A percentile compares a stretch with the other conserved stretches of the same genome.
These are phyloP conservation scores for Aspergillus baeticus DNA, from an alignment of 495 filamentous ascomycete species.

Conservation along the genomic window DNA sequence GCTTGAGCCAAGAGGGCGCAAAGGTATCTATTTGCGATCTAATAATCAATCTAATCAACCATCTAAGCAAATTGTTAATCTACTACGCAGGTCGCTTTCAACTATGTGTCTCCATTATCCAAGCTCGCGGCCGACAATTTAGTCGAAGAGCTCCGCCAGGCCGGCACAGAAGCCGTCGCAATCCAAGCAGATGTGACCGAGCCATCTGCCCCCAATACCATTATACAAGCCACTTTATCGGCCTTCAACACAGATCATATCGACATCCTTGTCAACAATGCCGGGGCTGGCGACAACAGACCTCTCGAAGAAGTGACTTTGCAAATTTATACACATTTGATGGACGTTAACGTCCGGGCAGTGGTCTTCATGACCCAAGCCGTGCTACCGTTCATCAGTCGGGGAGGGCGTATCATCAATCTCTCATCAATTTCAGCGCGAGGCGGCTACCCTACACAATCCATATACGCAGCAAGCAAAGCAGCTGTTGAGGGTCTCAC, in stretches of 20 bases:
- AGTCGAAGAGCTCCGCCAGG: slow-evolving; percentile 6
- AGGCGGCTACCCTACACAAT: slow-evolving; percentile 20
- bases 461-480: slow-evolving; percentile 32
- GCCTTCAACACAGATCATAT: slow-evolving; percentile 21
- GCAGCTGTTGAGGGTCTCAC: slow-evolving; percentile 34
- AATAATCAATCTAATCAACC: not conserved
- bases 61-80: not conserved
- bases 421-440: slow-evolving; percentile 42
- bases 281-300: slow-evolving; percentile 14
- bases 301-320: slow-evolving; percentile 19
- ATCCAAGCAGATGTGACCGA: slow-evolving; percentile 21
- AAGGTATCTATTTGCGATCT: slow-evolving; percentile 30
- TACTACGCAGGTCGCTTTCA: slow-evolving; percentile 18
- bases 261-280: slow-evolving; percentile 29
- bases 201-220: slow-evolving; percentile 1
- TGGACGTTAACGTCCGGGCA: slow-evolving; percentile 33
- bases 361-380: slow-evolving; percentile 40
- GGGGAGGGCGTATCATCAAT: slow-evolving; percentile 44
- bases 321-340: slow-evolving; percentile 18
- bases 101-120: slow-evolving; percentile 20
- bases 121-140: slow-evolving; percentile 11
- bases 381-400: slow-evolving; percentile 38
- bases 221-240: slow-evolving; percentile 16
- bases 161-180: slow-evolving; percentile 8
- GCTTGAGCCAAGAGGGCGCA: slow-evolving; percentile 39